These are phyloP conservation scores for Pythium vanterpoolii DNA, from an alignment of 352 stramenopile genomes.

Conservation along the genomic window DNA sequence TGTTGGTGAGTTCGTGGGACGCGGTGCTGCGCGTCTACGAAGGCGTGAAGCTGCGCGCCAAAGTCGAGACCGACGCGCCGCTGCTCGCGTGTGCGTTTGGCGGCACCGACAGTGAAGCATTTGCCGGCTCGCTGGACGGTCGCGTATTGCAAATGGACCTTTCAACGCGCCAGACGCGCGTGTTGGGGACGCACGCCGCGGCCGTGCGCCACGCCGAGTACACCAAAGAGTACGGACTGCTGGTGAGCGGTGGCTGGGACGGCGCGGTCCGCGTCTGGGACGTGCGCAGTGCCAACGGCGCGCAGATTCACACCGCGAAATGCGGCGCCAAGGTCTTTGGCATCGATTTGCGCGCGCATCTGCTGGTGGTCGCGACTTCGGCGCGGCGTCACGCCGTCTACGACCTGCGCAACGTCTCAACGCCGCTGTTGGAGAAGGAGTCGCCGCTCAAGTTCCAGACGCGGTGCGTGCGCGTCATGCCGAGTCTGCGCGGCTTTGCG, in stretches of 20 bases:
- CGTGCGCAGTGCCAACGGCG: conserved; percentile 51
- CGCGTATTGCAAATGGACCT: conserved; percentile 56
- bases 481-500: conserved; percentile 78
- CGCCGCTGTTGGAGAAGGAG: conserved; percentile 64
- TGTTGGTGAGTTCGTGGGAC: conserved; percentile 84
- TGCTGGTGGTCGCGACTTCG: conserved; percentile 59
- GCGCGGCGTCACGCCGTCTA: conserved; percentile 63
- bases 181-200: conserved; percentile 43
- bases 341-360: conserved; percentile 54
- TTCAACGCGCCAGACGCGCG: conserved; percentile 29
- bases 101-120: conserved; percentile 56
- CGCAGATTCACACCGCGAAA: conserved; percentile 40
- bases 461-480: conserved; percentile 82
- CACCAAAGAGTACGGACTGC: conserved; percentile 45
- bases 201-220: conserved; percentile 60
- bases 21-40: conserved; percentile 66
- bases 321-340: conserved; percentile 64
- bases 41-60: conserved; percentile 40
- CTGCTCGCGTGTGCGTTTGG: conserved; percentile 70
- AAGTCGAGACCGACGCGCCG: conserved; percentile 67
- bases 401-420: conserved; percentile 75
- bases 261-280: conserved; percentile 62
- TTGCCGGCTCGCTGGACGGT: conserved; percentile 73
- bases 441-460: conserved; percentile 91
- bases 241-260: conserved; percentile 69